Evolutionary conservation across 192 early-diverging fungal genomes (phyloP), one percentile per base, ranked within the genome.

Genomic region (Funneliformis mosseae): DNA sequence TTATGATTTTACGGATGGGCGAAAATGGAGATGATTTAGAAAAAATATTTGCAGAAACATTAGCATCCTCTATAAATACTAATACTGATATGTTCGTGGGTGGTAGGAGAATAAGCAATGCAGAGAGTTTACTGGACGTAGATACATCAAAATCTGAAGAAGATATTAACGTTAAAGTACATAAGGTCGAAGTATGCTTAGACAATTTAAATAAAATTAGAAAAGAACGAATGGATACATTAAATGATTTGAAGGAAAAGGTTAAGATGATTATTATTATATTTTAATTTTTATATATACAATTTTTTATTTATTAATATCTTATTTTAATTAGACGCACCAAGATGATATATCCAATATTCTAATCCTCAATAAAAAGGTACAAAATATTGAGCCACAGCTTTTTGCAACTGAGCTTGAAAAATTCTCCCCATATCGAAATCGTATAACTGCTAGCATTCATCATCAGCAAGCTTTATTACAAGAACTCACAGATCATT

Each of bases 331-430:
- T 8, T 79, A 88, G 89, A 88, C 94, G 2, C 92, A 92, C 67
- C 86, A 95, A 73, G 97, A 99, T 85, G 97, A 99, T 78, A 98
- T 98, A 62, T 94, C 93, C 27, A 89, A 90, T 25, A 71, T 94
- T 11, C 79, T 97, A 64, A 88, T 96, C 25, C 73, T 95, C 8
- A 94, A 97, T 87, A 90, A 89, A 61, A 90, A 89, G 74, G 80
- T 82, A 21, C 92, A 95, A 77, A 92, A 94, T 76, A 90, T 94
- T 50, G 96, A 98, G 84, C 87, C 84, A 10, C 92, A 96, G 73
- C 84, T 99, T 28, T 98, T 99, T 90, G 89, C 92, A 9, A 88
- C 91, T 69, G 97, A 99, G 85, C 87, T 99, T 59, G 92, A 93
- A 81, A 99, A 99, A 84, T 99, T 93, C 82, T 89, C 94, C 39